Percentiles rank a stretch among this genome's conserved stretches.
Conservation (phyloP, 164 flowering plant genomes). For the Berberis vulgaris region DNA sequence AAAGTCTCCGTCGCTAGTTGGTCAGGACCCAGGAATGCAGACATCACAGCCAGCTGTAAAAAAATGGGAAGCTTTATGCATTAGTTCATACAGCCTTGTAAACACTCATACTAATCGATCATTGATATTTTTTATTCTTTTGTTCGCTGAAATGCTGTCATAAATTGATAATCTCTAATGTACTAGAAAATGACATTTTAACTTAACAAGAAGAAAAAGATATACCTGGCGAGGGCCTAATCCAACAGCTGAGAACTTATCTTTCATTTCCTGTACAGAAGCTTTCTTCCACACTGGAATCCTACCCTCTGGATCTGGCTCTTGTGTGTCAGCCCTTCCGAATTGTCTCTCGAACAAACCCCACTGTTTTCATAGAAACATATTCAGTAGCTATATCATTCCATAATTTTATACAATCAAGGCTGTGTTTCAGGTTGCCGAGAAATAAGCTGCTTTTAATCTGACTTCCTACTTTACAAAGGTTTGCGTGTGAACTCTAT, state of each 20-base stretch:
- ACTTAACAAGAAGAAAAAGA: neutral
- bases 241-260: slow-evolving; percentile 68
- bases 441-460: too few relatives aligned
- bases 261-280: slow-evolving; percentile 84
- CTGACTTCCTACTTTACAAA: too few relatives aligned
- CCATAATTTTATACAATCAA: too few relatives aligned
- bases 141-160: too few relatives aligned
- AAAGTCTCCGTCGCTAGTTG: slow-evolving; percentile 63
- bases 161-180: neutral
- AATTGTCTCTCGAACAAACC: slow-evolving; percentile 72
- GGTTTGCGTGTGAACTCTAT: too few relatives aligned
- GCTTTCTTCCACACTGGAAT: slow-evolving; percentile 80
- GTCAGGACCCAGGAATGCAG: slow-evolving; percentile 94
- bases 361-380: slow-evolving; percentile 46
- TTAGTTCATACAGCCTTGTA: neutral
- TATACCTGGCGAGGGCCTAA: slow-evolving; percentile 95
- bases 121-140: too few relatives aligned
- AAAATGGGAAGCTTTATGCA: neutral
- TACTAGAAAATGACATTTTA: neutral
- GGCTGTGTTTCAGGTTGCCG: too few relatives aligned
- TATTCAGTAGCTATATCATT: neutral
- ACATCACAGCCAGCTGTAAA: slow-evolving; percentile 86
- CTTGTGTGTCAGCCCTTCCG: slow-evolving; percentile 70
- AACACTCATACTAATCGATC: too few relatives aligned
- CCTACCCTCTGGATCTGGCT: slow-evolving; percentile 92